Evolutionary conservation across 257 asterid species (phyloP).

Genomic region (Ilex asprella): DNA sequence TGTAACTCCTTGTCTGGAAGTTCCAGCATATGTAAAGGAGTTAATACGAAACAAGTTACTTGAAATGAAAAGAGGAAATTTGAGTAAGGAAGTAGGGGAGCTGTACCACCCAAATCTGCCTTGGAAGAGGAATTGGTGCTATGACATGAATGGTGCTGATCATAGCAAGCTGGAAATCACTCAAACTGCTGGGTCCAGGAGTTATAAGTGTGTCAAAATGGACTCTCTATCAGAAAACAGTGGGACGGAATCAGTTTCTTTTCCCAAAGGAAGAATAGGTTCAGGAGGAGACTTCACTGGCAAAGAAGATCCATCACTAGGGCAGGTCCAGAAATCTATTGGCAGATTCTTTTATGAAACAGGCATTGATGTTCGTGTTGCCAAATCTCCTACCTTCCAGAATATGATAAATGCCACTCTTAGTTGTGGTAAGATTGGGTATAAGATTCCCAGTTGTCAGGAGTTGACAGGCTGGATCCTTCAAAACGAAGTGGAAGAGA

Average conservation of each 20-base stretch:
- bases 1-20: constrained; percentile 16
- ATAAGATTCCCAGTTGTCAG: constrained; percentile 29
- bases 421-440: constrained; percentile 4
- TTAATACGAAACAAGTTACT: constrained; percentile 16
- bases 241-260: constrained; percentile 5
- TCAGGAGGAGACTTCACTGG: constrained; percentile 2
- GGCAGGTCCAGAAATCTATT: constrained; percentile 20
- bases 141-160: constrained; percentile 2
- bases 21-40: constrained; percentile 14
- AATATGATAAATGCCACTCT: constrained; percentile 26
- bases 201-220: constrained; percentile 10
- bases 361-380: constrained; percentile 29
- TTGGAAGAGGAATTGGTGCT: constrained; percentile 18
- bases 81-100: constrained; percentile 13
- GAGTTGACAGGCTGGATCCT: constrained; percentile 59
- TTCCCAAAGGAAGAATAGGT: neutral
- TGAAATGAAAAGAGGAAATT: constrained; percentile 12
- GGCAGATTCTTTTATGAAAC: constrained; percentile 46
- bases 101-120: constrained; percentile 16
- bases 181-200: constrained; percentile 8
- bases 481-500: constrained; percentile 30
- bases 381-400: constrained; percentile 33
- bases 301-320: constrained; percentile 5
- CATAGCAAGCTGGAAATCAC: constrained; percentile 1
- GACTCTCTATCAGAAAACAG: constrained; percentile 3